Evolutionary conservation across 257 asterid genomes (phyloP).

Genomic region (Coffea eugenioides): DNA sequence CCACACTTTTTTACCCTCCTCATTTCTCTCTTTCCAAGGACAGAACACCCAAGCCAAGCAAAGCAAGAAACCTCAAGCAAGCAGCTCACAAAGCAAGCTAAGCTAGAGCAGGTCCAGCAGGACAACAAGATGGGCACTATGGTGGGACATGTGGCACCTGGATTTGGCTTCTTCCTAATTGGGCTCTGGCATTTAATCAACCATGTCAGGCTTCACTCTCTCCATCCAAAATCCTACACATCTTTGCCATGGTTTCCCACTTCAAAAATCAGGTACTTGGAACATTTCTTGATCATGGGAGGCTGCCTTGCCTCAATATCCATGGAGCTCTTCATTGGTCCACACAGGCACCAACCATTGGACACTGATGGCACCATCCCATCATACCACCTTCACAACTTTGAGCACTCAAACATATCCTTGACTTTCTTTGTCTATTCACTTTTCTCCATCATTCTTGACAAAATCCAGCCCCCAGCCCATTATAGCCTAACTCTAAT

Average conservation of each 20-base stretch:
- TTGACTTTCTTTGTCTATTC: conserved; percentile 61
- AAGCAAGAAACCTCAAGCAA: not conserved
- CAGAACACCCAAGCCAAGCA: not conserved
- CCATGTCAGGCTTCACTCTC: conserved; percentile 55
- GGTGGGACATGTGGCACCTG: conserved; percentile 69
- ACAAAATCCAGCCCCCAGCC: conserved; percentile 39
- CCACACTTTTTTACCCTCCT: not conserved
- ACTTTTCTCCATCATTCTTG: conserved; percentile 45
- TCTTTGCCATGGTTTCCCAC: conserved; percentile 70
- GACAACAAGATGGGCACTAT: conserved; percentile 46
- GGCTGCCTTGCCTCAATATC: conserved; percentile 39
- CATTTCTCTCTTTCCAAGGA: not conserved
- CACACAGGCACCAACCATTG: conserved; percentile 46
- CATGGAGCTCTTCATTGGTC: conserved; percentile 51
- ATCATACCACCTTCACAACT: conserved; percentile 50
- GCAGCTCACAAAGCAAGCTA: not conserved
- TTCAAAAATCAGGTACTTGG: conserved; percentile 42
- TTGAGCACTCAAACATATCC: conserved; percentile 80
- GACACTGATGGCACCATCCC: conserved; percentile 54
- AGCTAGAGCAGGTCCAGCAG: not conserved
- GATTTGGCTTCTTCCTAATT: conserved; percentile 55
- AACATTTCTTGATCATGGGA: conserved; percentile 52
- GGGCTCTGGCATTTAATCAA: conserved; percentile 83
- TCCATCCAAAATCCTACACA: conserved; percentile 52
- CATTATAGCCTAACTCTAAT: conserved; percentile 45